phyloP scores from a whole-genome alignment of 179 eudicot species.

The Silene noctiflora region DNA sequence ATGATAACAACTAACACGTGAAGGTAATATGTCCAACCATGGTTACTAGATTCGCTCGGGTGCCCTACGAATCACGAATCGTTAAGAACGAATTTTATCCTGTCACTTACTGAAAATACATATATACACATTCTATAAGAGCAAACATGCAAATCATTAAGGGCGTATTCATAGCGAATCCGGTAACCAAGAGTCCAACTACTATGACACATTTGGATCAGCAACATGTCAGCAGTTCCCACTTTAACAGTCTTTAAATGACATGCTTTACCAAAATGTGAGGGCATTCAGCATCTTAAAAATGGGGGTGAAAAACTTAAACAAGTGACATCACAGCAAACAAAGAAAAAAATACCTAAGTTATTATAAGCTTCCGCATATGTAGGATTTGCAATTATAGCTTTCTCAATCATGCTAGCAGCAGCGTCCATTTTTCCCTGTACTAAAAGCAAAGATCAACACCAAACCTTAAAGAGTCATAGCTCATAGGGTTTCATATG shows the following conservation, averaged over 20 bases:
- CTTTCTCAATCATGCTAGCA: constrained; percentile 98
- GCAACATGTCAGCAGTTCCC: background rate
- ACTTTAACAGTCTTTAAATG: background rate
- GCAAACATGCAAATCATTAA: no score
- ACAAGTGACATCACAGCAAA: constrained; percentile 10
- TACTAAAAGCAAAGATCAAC: constrained; percentile 19
- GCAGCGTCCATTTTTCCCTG: constrained; percentile 99
- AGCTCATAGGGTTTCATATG: background rate
- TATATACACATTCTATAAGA: no score
- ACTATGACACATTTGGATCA: background rate
- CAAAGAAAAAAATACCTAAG: constrained; percentile 51
- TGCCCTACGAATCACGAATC: no score
- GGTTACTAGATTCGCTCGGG: no score
- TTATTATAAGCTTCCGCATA: constrained; percentile 99
- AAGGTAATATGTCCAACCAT: no score
- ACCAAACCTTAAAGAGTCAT: constrained; percentile 12
- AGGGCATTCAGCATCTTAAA: background rate
- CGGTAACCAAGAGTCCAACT: background rate
- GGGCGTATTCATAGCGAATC: no score
- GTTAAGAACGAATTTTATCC: no score
- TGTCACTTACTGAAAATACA: no score
- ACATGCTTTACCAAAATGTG: background rate
- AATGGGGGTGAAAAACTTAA: background rate
- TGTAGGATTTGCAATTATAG: constrained; percentile 94
- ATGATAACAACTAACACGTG: no score